Conservation (phyloP, 2,329 filamentous ascomycete genomes). For the Neocucurbitaria cava region DNA sequence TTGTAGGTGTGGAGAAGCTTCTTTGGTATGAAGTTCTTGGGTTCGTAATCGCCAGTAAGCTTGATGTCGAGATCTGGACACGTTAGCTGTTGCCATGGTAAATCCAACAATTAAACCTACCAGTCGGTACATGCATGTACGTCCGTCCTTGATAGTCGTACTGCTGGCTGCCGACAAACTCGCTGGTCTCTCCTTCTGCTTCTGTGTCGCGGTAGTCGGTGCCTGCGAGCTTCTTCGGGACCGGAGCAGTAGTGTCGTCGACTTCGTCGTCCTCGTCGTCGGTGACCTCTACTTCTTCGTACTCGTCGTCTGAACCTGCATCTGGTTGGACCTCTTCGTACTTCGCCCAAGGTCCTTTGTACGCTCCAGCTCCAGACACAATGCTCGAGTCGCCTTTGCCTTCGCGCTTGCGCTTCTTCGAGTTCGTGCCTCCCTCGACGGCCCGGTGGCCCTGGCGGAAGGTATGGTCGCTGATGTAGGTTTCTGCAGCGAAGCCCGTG, state of each 20-base stretch:
- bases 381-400: constrained; percentile 83
- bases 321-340: constrained; percentile 78
- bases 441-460: constrained; percentile 89
- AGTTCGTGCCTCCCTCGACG: constrained; percentile 65
- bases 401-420: constrained; percentile 83
- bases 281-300: constrained; percentile 73
- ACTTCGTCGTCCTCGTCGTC: constrained; percentile 79
- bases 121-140: constrained; percentile 94
- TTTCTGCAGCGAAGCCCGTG: constrained; percentile 88
- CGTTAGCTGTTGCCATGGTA: constrained; percentile 10
- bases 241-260: constrained; percentile 64
- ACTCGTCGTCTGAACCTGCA: constrained; percentile 67
- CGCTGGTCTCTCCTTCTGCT: constrained; percentile 72
- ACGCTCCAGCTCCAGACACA: constrained; percentile 85
- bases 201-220: constrained; percentile 59
- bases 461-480: constrained; percentile 85
- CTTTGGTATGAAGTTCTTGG: constrained; percentile 93
- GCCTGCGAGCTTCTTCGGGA: constrained; percentile 64
- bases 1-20: constrained; percentile 93
- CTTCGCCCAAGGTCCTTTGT: constrained; percentile 93
- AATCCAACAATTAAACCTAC: constrained; percentile 18
- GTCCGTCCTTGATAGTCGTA: constrained; percentile 95
- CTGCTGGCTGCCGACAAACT: constrained; percentile 82
- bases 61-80: constrained; percentile 44
- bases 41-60: constrained; percentile 77